Conservation (phyloP, 1,139 yeast species). For the Entelexis paramagnoliae region DNA sequence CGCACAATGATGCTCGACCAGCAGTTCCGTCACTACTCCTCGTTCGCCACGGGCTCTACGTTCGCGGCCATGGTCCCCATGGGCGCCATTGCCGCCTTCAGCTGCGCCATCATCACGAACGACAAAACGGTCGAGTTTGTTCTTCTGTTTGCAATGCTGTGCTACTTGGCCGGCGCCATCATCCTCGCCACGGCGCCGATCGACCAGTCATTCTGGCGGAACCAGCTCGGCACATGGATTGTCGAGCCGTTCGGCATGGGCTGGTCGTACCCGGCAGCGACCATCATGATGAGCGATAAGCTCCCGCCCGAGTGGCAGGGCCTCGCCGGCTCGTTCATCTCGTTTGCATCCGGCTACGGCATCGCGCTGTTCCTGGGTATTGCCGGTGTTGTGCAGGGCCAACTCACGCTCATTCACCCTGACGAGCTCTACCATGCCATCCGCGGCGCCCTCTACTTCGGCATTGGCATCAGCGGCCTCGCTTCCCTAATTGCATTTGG, state of each 20-base stretch:
- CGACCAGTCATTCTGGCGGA: conserved; percentile 45
- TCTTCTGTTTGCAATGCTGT: conserved; percentile 40
- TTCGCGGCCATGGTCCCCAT: conserved; percentile 16
- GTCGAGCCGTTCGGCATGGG: conserved; percentile 53
- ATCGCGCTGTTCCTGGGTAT: conserved; percentile 55
- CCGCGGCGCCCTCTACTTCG: conserved; percentile 40
- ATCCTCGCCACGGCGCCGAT: conserved; percentile 41
- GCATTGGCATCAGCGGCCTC: conserved; percentile 44
- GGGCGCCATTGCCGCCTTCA: conserved; percentile 36
- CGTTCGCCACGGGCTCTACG: conserved; percentile 21
- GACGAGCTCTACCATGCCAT: conserved; percentile 34
- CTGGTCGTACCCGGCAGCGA: conserved; percentile 54
- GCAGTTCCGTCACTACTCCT: conserved; percentile 35
- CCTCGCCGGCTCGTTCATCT: conserved; percentile 52
- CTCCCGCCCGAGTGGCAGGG: conserved; percentile 51
- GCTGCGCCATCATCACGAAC: conserved; percentile 36
- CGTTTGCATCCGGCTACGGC: conserved; percentile 53
- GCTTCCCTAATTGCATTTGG: conserved; percentile 24
- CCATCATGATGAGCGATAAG: conserved; percentile 41
- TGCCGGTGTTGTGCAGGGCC: conserved; percentile 44
- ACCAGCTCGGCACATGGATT: conserved; percentile 40
- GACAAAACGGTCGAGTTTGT: conserved; percentile 37
- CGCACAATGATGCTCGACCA: conserved; percentile 18
- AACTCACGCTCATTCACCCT: conserved; percentile 26
- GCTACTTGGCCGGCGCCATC: conserved; percentile 37